Evolutionary conservation across 164 flowering plant species (phyloP), one percentile per base, ranked within the genome.

Genomic region (Vitis cinerea): DNA sequence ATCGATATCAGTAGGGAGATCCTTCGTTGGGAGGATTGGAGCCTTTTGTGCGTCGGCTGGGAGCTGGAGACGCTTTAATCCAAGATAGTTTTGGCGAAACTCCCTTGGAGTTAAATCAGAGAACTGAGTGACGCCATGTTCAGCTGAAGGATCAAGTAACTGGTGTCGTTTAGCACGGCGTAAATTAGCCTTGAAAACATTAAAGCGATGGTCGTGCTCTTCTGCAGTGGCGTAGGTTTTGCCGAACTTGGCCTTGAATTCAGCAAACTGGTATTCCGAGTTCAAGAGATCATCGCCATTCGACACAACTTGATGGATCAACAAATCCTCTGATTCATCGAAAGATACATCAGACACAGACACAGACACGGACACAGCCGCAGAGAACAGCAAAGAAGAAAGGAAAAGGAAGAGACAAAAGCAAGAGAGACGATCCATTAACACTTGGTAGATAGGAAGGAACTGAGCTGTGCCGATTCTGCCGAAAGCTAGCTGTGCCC

Each of bases 41-140:
- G 99, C 97, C 74, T 82, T 71, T 10, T 86, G 67, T 10, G 95
- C 90, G 53, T 88, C 91, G 5, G 74, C 53, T 0, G 95, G 89
- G 14, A 88, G 79, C 10, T 76, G 65, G 8, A 84, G 77, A 10
- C 71, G 63, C 47, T 76, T 77, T 61, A 94, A 74, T 1, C 99
- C 99, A 10, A 91, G 81, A 66, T 68, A 78, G 61, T 53, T 83
- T 48, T 77, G 70, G 50, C 81, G 79, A 68, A 94, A 94, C 84
- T 94, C 99, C 19, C 54, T 58, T 12, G 97, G 90, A 8, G 98
- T 94, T 50, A 94, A 70, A 65, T 94, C 99, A 67, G 97, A 88
- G 81, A 92, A 94, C 84, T 88, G 82, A 9, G 95, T 94, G 67
- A 94, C 83, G 44, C 99, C 99, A 67, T 94, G 99, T 4, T 68